These are phyloP conservation scores for Xylaria castorea DNA, from an alignment of 495 filamentous ascomycete species.

Conservation along the genomic window DNA sequence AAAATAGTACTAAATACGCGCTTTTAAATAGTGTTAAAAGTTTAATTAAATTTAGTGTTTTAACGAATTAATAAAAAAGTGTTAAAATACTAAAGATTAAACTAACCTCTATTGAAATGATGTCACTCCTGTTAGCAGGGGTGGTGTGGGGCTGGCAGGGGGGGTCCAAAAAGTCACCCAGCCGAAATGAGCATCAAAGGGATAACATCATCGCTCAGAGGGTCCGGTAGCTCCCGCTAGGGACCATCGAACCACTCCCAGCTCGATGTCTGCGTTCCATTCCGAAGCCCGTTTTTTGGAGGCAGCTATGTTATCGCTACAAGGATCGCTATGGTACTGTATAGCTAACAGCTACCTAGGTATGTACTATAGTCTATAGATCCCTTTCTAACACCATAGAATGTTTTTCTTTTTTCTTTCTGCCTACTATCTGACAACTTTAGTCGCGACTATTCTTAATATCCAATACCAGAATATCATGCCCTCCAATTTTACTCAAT, in stretches of 20 bases:
- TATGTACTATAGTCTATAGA: background rate
- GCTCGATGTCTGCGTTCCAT: background rate
- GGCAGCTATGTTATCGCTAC: background rate
- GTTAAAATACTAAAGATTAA: no score
- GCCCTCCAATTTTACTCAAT: constrained; percentile 77
- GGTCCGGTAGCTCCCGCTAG: background rate
- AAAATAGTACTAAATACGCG: no score
- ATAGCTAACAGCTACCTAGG: no score
- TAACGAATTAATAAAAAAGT: no score
- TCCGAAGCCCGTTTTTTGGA: background rate
- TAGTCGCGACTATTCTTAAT: constrained; percentile 80
- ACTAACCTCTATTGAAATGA: no score
- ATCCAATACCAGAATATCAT: constrained; percentile 85
- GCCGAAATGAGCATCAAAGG: no score
- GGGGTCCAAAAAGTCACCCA: no score
- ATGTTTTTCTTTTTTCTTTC: background rate
- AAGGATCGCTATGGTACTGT: background rate
- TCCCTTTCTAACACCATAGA: background rate
- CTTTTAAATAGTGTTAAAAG: no score
- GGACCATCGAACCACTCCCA: background rate
- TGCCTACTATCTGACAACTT: background rate
- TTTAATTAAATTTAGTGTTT: no score
- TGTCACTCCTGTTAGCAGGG: no score
- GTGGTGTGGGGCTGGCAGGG: no score
- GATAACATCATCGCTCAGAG: constrained; percentile 20